Percentiles rank a stretch among this genome's conserved stretches.
These are phyloP conservation scores for Ulota crispa DNA, from an alignment of 225 moss, liverwort and hornwort species.

Conservation along the genomic window DNA sequence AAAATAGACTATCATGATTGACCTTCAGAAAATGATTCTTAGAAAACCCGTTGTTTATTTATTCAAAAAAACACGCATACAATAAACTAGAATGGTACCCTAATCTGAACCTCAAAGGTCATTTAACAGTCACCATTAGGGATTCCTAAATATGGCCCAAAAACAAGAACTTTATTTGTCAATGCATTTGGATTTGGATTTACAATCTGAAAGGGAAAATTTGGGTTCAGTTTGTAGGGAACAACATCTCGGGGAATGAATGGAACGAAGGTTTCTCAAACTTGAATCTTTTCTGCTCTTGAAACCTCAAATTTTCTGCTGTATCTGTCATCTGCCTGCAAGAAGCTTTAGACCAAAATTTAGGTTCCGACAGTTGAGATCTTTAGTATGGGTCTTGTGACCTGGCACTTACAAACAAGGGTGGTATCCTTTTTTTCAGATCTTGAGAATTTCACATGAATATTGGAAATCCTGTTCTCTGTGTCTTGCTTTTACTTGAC, in stretches of 20 bases:
- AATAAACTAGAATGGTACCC: accelerated
- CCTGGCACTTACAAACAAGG: not conserved
- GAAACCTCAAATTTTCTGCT: constrained; percentile 28
- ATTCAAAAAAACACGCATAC: not conserved
- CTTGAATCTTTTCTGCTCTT: constrained; percentile 1
- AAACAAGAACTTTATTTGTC: not conserved
- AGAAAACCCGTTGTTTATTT: not conserved
- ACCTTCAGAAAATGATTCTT: not conserved
- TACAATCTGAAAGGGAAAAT: not conserved
- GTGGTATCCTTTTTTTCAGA: not conserved
- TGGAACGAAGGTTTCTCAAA: no score
- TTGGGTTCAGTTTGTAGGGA: not conserved
- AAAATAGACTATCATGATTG: not conserved
- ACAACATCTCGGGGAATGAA: not conserved
- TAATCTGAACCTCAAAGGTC: not conserved
- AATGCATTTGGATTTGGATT: not conserved
- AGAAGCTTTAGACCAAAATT: not conserved
- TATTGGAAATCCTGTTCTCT: not conserved
- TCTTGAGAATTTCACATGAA: not conserved
- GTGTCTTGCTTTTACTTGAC: not conserved
- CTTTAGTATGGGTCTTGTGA: not conserved
- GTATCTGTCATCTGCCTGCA: constrained; percentile 6
- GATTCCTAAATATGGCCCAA: no score
- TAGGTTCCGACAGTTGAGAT: not conserved
- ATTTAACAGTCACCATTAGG: not conserved